A percentile compares a stretch with the other conserved stretches of the same genome.
phyloP scores from a whole-genome alignment of 495 filamentous ascomycete species.

The Aspergillus mulundensis region DNA sequence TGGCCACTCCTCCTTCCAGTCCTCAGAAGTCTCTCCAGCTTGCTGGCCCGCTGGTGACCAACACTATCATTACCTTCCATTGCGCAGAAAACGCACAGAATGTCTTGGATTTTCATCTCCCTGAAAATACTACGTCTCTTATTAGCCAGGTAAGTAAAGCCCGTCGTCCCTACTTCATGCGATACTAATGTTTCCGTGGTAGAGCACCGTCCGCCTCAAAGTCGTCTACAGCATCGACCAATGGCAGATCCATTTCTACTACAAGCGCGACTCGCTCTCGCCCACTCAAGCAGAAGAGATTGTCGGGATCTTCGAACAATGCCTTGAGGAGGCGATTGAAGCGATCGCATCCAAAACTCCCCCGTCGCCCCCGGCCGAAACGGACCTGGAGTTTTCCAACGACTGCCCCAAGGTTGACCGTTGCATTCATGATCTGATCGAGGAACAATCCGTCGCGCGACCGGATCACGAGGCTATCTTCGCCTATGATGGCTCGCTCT shows the following conservation, averaged over 20 bases:
- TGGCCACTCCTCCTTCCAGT: not conserved
- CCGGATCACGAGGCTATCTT: not conserved
- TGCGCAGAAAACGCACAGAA: not conserved
- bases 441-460: not conserved
- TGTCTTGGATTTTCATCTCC: not conserved
- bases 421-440: slow-evolving; percentile 9
- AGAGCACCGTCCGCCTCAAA: not conserved
- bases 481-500: slow-evolving; percentile 1
- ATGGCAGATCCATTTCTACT: slow-evolving; percentile 1
- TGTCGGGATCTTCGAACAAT: not conserved
- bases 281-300: not conserved
- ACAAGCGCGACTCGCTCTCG: not conserved
- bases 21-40: not conserved
- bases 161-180: too few species aligned
- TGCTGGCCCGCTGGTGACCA: not conserved
- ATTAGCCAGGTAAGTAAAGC: not conserved
- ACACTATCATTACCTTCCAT: not conserved
- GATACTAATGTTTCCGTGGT: too few species aligned
- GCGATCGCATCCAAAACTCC: not conserved
- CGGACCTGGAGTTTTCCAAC: too few species aligned
- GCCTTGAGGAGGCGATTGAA: not conserved
- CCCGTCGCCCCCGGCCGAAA: not conserved
- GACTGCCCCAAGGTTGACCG: slow-evolving; percentile 1
- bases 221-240: not conserved
- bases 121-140: not conserved